Evolutionary conservation across 2,329 filamentous ascomycete genomes (phyloP), one percentile per base, ranked within the genome.

Genomic region (Orbilia ellipsospora): DNA sequence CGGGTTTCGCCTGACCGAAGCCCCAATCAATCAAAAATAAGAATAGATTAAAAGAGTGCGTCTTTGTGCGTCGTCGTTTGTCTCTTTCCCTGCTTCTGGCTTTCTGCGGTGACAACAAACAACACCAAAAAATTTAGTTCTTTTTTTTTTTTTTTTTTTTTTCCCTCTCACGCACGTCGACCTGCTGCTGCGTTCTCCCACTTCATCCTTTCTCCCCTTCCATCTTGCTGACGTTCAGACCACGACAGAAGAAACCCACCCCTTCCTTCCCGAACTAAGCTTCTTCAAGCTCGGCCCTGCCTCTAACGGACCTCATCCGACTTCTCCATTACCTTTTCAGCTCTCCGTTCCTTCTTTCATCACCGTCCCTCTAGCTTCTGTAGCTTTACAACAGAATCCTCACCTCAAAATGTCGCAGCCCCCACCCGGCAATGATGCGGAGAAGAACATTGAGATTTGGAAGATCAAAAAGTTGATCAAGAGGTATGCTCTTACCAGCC

Each of bases 381-480:
- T 69, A 75, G 72, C 72, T 75, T 68, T 45, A 69, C 64, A 69
- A 69, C 64, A 75, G 65, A 62, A 56, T 40, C 42, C 52, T 45
- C 23, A 45, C 16, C 62, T 45, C 88, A 94, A 85, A 81, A 96
- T 96, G 93, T 94, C 91, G 86, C 90, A 93, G 85, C 86, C 90
- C 82, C 89, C 92, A 85, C 72, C 72, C 72, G 72, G 89, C 89
- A 83, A 90, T 85, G 95, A 98, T 85, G 94, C 94, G 80, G 95
- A 99, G 89, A 98, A 98, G 89, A 99, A 98, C 85, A 90, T 91
- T 79, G 89, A 91, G 84, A 91, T 91, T 81, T 86, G 85, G 85
- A 80, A 80, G 78, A 94, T 99, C 82, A 99, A 99, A 89, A 99
- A 99, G 88, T 87, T 99, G 82, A 97, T 99, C 86, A 99, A 98